Conservation (phyloP, 2,329 filamentous ascomycete genomes). For the Ceratocystis diversiconidia region DNA sequence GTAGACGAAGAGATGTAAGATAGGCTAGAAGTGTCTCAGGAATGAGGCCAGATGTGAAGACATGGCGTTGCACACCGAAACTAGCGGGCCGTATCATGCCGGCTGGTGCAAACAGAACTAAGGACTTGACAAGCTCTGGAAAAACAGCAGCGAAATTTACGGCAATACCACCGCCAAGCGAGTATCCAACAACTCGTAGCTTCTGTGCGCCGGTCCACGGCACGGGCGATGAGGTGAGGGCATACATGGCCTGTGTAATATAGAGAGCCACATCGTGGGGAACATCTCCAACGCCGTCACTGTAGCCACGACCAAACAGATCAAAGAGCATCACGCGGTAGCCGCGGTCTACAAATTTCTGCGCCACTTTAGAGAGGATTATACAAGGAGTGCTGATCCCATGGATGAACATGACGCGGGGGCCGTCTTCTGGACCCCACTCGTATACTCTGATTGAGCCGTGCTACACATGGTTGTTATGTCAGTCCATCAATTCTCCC, state of each 20-base stretch:
- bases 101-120: slow-evolving; percentile 66
- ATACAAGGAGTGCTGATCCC: slow-evolving; percentile 75
- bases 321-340: slow-evolving; percentile 73
- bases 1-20: slow-evolving; percentile 35
- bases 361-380: slow-evolving; percentile 52
- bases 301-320: slow-evolving; percentile 55
- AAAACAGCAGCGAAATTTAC: slow-evolving; percentile 61
- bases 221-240: slow-evolving; percentile 53
- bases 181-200: slow-evolving; percentile 64
- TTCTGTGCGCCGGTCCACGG: slow-evolving; percentile 46
- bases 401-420: slow-evolving; percentile 64
- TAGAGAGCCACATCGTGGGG: slow-evolving; percentile 64
- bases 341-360: slow-evolving; percentile 50
- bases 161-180: slow-evolving; percentile 65
- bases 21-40: slow-evolving; percentile 37
- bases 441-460: slow-evolving; percentile 68
- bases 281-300: slow-evolving; percentile 48
- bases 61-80: slow-evolving; percentile 36
- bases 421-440: slow-evolving; percentile 60
- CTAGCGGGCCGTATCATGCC: slow-evolving; percentile 52
- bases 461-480: slow-evolving; percentile 33
- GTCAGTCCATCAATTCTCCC: not conserved
- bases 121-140: slow-evolving; percentile 50
- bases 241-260: slow-evolving; percentile 55
- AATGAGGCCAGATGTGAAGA: slow-evolving; percentile 42